phyloP scores from a whole-genome alignment of 1,284 basidiomycete species.

The Lentinula novae-zelandiae region DNA sequence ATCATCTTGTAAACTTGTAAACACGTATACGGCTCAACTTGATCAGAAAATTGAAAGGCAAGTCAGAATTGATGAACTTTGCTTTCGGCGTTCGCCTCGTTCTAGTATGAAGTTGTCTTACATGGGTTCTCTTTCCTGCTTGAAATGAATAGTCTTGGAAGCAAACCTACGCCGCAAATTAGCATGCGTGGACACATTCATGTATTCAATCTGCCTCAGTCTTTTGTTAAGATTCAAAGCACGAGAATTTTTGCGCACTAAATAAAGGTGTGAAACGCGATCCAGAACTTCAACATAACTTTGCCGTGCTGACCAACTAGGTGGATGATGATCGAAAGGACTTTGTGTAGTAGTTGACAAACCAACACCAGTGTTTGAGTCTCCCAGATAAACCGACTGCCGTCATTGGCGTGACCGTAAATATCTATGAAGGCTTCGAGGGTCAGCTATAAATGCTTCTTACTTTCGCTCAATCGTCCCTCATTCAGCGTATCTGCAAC shows the following conservation, averaged over 20 bases:
- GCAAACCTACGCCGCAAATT: constrained; percentile 10
- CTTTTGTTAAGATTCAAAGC: background rate
- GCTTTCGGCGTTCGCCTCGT: background rate
- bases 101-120: background rate
- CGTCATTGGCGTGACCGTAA: constrained; percentile 5
- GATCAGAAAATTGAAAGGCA: background rate
- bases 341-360: background rate
- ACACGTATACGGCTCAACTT: background rate
- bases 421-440: constrained; percentile 4
- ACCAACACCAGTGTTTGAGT: background rate
- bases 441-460: constrained; percentile 5
- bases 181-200: constrained; percentile 1
- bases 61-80: background rate
- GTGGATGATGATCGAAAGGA: background rate
- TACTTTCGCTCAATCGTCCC: background rate
- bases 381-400: constrained; percentile 8
- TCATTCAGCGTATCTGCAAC: background rate
- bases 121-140: background rate
- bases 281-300: background rate
- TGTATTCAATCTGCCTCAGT: background rate
- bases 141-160: constrained; percentile 2
- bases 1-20: no score
- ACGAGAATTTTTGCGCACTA: background rate
- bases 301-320: background rate
- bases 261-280: background rate